Base-by-base conservation (phyloP, 345 rosid genomes). In the Eucalyptus pauciflora region DNA sequence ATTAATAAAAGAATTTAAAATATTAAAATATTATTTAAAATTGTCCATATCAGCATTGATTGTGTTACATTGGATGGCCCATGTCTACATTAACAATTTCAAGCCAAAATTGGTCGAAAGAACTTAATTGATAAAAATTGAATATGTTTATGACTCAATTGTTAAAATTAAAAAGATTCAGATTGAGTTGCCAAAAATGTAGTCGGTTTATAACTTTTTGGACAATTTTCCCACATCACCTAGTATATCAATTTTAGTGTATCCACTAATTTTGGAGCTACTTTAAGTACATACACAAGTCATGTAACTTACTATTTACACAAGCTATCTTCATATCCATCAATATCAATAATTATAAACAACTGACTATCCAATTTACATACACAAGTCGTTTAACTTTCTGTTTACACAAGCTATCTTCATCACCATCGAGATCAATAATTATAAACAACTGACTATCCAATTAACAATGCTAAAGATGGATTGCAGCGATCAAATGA, bases 11-110 rank as follows among this genome's bases (percentile, higher is more conserved):
- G 4, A 18, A 52, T 52, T 52, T 52, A 18, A 52, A 52, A 20
- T 52, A n/a, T n/a, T n/a, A n/a, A n/a, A n/a, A n/a, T n/a, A n/a
- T n/a, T n/a, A 52, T 52, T 52, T 52, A 18, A 52, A 52, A 20
- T 52, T 18, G 2, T 52, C 2, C 0, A 52, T 52, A 52, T 52
- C 4, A 18, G 1, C 1, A 0, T 1, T 3, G 1, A 5, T 52
- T 0, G 2, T 52, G 0, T 52, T 52, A 20, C 5, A 4, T 52
- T 52, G 58, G 25, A 52, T 1, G 4, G 0, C 25, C 1, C 10
- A 52, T 18, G 10, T 52, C 58, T 20, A 52, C 25, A 52, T 52
- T 52, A 52, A 20, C 0, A 0, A 20, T 52, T 52, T 52, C 0
- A 2, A 0, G 58, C 10, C 58, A 52, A 52, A 56, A 56, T 56